A percentile compares a stretch with the other conserved stretches of the same genome.
phyloP scores from a whole-genome alignment of 2,329 filamentous ascomycete genomes.

The Xylaria sp. region DNA sequence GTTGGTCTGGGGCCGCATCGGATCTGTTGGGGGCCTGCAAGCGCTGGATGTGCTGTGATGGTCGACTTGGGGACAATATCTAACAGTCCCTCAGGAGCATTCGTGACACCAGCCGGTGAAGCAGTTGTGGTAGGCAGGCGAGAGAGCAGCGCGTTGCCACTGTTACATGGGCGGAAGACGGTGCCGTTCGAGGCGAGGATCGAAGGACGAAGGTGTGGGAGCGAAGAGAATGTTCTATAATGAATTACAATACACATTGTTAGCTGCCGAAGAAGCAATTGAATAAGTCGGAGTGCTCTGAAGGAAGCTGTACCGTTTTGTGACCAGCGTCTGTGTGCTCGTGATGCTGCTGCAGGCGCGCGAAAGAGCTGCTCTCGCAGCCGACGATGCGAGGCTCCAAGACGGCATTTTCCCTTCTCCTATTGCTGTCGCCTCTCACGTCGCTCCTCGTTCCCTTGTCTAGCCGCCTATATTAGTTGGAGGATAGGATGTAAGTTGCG shows the following conservation, averaged over 20 bases:
- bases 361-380: slow-evolving; percentile 32
- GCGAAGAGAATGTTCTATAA: slow-evolving; percentile 60
- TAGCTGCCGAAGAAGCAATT: not conserved
- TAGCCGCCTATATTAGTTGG: not conserved
- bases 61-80: slow-evolving; percentile 60
- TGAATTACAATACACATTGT: not conserved
- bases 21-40: slow-evolving; percentile 61
- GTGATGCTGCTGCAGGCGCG: slow-evolving; percentile 29
- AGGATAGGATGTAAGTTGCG: not conserved
- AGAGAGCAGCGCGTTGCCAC: slow-evolving; percentile 45
- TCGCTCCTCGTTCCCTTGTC: not conserved
- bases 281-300: not conserved
- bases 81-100: slow-evolving; percentile 43
- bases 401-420: slow-evolving; percentile 28
- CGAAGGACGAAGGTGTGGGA: slow-evolving; percentile 63
- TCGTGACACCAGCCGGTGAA: slow-evolving; percentile 11
- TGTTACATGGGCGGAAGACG: slow-evolving; percentile 47
- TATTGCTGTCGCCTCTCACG: not conserved
- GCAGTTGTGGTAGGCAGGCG: slow-evolving; percentile 40
- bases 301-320: slow-evolving; percentile 33
- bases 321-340: slow-evolving; percentile 21
- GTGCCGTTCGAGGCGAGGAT: slow-evolving; percentile 49
- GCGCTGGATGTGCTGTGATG: slow-evolving; percentile 64
- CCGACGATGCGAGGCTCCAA: slow-evolving; percentile 26
- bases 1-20: slow-evolving; percentile 70